Evolutionary conservation across 2,329 filamentous ascomycete species (phyloP).

Genomic region (Xylaria hypoxylon): DNA sequence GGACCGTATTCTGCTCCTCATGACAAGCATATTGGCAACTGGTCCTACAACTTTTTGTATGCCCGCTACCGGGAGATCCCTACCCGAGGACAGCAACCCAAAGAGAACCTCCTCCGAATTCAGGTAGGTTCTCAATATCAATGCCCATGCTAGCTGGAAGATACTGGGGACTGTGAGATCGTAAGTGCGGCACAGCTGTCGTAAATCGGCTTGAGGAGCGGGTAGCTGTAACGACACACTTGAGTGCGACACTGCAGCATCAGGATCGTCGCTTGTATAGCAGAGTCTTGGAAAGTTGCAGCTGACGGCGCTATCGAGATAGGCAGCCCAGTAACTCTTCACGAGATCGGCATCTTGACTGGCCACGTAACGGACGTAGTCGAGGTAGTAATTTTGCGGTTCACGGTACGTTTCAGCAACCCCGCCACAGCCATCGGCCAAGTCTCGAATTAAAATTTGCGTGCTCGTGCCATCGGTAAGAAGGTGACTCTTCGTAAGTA

Average conservation of each 20-base stretch:
- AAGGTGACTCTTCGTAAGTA: constrained; percentile 27
- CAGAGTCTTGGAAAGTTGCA: constrained; percentile 15
- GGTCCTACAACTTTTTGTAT: constrained; percentile 26
- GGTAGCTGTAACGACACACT: constrained; percentile 2
- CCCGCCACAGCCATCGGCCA: constrained; percentile 17
- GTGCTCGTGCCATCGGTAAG: constrained; percentile 21
- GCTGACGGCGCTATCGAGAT: background rate
- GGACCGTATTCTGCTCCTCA: constrained; percentile 15
- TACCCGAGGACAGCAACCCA: constrained; percentile 18
- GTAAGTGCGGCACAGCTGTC: constrained; percentile 16
- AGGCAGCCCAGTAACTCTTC: constrained; percentile 10
- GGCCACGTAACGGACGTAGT: constrained; percentile 11
- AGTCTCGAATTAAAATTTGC: constrained; percentile 19
- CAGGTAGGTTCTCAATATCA: constrained; percentile 21
- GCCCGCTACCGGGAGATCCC: constrained; percentile 17
- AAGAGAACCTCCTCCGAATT: constrained; percentile 23
- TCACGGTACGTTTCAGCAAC: background rate
- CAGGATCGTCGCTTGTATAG: background rate
- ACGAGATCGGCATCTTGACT: constrained; percentile 3
- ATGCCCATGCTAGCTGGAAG: constrained; percentile 22
- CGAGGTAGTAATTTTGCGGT: constrained; percentile 13
- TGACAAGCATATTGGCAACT: constrained; percentile 26
- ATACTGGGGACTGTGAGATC: constrained; percentile 22
- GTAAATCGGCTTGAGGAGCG: constrained; percentile 4
- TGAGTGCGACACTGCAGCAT: constrained; percentile 1